Evolutionary conservation across 495 filamentous ascomycete genomes (phyloP).

Genomic region (Hyphodiscus hymeniophilus): DNA sequence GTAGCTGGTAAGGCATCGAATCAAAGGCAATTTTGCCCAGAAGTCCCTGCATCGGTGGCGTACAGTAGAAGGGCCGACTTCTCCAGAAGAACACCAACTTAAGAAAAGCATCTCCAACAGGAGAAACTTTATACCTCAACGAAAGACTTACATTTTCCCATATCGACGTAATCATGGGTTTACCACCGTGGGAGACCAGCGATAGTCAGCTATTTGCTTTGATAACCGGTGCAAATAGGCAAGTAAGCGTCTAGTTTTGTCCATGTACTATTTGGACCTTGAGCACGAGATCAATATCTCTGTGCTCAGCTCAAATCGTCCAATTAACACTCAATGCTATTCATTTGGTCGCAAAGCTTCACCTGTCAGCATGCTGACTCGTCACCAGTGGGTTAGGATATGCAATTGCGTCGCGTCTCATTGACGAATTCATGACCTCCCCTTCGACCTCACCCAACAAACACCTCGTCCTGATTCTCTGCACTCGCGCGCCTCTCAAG

Average conservation of each 20-base stretch:
- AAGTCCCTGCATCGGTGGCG: too few species aligned
- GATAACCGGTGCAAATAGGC: constrained; percentile 74
- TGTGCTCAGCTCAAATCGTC: neutral
- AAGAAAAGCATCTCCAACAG: too few species aligned
- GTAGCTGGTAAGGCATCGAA: too few species aligned
- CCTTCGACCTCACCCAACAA: constrained; percentile 51
- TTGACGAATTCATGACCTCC: constrained; percentile 77
- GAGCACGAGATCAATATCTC: neutral
- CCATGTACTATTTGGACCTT: neutral
- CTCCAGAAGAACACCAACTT: too few species aligned
- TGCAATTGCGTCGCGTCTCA: constrained; percentile 75
- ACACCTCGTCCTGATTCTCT: constrained; percentile 57
- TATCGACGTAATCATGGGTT: constrained; percentile 11
- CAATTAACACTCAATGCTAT: constrained; percentile 8
- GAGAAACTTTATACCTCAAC: neutral
- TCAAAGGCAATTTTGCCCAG: too few species aligned
- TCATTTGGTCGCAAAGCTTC: neutral
- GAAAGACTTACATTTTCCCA: neutral
- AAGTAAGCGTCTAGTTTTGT: constrained; percentile 1
- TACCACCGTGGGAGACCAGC: constrained; percentile 43
- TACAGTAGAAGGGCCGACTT: too few species aligned
- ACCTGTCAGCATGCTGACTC: constrained; percentile 10
- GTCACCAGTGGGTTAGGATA: constrained; percentile 75
- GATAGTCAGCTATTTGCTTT: constrained; percentile 45
- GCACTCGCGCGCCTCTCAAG: constrained; percentile 54